Conservation (phyloP, 139 green algal species). For the Micractinium sp. region DNA sequence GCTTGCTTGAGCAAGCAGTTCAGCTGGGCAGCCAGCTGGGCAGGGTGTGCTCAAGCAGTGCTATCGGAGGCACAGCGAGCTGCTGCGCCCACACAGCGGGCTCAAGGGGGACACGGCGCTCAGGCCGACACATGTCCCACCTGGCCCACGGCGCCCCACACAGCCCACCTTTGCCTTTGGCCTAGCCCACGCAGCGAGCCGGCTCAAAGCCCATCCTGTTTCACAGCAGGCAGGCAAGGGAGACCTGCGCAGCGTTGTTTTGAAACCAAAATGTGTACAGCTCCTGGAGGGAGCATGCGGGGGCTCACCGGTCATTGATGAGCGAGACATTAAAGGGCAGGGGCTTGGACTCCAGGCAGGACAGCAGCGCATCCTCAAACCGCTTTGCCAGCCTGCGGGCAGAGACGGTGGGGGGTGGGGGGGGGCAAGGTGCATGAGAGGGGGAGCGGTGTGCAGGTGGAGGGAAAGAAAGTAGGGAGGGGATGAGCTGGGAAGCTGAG, state of each 20-base stretch:
- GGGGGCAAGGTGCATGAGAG: neutral
- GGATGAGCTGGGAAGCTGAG: neutral
- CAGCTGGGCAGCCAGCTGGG: too few relatives aligned
- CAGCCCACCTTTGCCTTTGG: too few relatives aligned
- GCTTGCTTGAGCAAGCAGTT: too few relatives aligned
- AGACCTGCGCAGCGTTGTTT: too few relatives aligned
- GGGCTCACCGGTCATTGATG: constrained; percentile 16
- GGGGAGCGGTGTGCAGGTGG: neutral
- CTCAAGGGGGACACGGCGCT: neutral
- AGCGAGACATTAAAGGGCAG: constrained; percentile 23
- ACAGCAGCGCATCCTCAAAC: constrained; percentile 19
- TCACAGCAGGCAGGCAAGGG: neutral
- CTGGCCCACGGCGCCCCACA: neutral
- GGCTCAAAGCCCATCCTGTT: neutral
- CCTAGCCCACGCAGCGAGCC: neutral
- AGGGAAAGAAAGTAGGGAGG: neutral
- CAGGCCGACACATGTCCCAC: too few relatives aligned
- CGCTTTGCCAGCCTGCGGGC: neutral
- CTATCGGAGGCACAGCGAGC: neutral
- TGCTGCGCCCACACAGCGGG: neutral
- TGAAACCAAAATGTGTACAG: neutral
- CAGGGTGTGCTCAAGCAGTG: neutral
- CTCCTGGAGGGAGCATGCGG: neutral
- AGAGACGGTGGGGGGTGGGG: too few relatives aligned
- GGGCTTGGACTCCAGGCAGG: constrained; percentile 13